Evolutionary conservation across 495 filamentous ascomycete species (phyloP), one percentile per base, ranked within the genome.

Genomic region (Cercophora newfieldiana): DNA sequence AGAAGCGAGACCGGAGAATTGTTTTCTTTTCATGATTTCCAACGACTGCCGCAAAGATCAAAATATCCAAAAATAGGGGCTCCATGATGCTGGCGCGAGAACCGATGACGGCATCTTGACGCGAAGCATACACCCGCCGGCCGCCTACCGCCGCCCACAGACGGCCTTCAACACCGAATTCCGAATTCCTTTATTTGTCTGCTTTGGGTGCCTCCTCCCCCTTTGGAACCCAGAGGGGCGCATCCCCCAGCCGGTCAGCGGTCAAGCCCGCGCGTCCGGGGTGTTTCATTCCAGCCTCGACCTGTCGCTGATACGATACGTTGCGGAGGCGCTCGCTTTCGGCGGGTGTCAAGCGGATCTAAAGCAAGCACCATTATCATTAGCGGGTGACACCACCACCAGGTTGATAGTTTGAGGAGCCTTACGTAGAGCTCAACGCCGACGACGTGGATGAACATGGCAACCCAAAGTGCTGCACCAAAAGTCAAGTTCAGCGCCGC

Each of bases 391-490:
- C n/a, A 44, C 2, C 7, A 54, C 26, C 44, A 60, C 2, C 3
- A 31, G 21, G 7, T 22, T n/a, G n/a, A 33, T 2, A 21, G 16
- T 59, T 16, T 5, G 81, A 78, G 7, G 79, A 80, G 12, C 53
- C 71, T 68, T 18, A 86, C 70, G 68, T 87, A 87, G 7, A 87
- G 70, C 69, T 88, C 85, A 2, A 85, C 75, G 0, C 80, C 83
- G 50, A 83, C 37, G 7, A 73, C 72, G 70, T 88, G 84, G 6
- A 87, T 24, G 3, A 76, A 33, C 0, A 85, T 29, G 0, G 82
- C 74, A 2, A 88, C 56, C 81, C 81, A 86, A 1, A 80, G 7
- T 0, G 75, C 77, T 54, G 75, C 73, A 5, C 78, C 82, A 68
- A 87, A 87, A 4, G 28, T 65, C 1, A 80, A 21, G 5, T 68